Percentiles rank a stretch among this genome's conserved stretches.
phyloP scores from a whole-genome alignment of 2,329 filamentous ascomycete species.

The Blumeria graminis region DNA sequence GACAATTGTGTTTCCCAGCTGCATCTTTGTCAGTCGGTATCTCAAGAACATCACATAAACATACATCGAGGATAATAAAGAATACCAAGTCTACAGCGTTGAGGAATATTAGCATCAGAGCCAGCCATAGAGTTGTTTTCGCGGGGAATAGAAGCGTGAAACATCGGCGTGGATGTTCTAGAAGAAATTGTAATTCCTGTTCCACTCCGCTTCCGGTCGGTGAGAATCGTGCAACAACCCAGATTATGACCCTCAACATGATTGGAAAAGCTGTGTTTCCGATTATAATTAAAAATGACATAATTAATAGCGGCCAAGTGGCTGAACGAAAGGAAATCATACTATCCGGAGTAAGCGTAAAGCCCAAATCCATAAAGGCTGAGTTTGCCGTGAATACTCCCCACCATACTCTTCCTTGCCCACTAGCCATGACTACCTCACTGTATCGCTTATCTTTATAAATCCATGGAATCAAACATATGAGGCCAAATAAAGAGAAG shows the following conservation, averaged over 20 bases:
- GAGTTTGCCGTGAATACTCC: slow-evolving; percentile 72
- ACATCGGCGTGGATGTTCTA: slow-evolving; percentile 86
- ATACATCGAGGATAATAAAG: slow-evolving; percentile 75
- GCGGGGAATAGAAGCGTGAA: slow-evolving; percentile 87
- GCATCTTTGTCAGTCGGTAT: slow-evolving; percentile 5
- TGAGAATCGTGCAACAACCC: slow-evolving; percentile 45
- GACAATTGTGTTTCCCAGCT: slow-evolving; percentile 51
- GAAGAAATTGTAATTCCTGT: slow-evolving; percentile 74
- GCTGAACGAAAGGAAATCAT: slow-evolving; percentile 75
- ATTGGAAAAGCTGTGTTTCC: slow-evolving; percentile 91
- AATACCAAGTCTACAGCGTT: slow-evolving; percentile 74
- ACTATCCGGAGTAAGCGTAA: slow-evolving; percentile 75
- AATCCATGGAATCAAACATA: slow-evolving; percentile 65
- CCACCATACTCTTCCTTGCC: slow-evolving; percentile 61
- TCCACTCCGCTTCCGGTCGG: slow-evolving; percentile 46
- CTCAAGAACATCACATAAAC: slow-evolving; percentile 14
- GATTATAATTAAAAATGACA: slow-evolving; percentile 73
- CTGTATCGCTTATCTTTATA: slow-evolving; percentile 36
- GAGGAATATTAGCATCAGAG: slow-evolving; percentile 57
- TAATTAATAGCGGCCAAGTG: slow-evolving; percentile 48
- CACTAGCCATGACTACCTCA: slow-evolving; percentile 32
- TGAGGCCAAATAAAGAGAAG: slow-evolving; percentile 54
- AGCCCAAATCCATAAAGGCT: slow-evolving; percentile 86
- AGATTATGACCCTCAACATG: slow-evolving; percentile 84
- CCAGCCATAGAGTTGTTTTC: slow-evolving; percentile 85